Evolutionary conservation across 2,329 filamentous ascomycete genomes (phyloP).

Genomic region (Ophiostoma novo-ulmi): DNA sequence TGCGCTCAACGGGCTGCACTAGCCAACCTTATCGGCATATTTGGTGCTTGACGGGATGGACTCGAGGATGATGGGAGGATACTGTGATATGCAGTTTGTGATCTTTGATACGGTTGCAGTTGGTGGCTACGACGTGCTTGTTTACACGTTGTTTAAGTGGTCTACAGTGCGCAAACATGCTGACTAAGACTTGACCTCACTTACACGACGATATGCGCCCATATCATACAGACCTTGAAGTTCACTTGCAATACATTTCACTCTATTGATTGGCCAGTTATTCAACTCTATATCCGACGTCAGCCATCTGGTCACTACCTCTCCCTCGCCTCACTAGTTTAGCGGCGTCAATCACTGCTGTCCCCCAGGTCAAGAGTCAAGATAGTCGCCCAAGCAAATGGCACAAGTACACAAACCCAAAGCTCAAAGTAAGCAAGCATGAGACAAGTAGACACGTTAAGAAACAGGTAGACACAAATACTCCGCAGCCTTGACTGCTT

Average conservation of each 20-base stretch:
- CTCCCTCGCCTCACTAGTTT: not conserved
- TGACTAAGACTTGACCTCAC: not conserved
- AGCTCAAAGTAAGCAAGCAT: not conserved
- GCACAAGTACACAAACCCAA: not conserved
- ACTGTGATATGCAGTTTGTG: not conserved
- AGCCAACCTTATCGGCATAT: not conserved
- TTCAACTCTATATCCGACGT: not conserved
- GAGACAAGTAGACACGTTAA: not conserved
- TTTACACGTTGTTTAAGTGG: not conserved
- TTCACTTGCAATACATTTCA: not conserved
- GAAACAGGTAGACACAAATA: not conserved
- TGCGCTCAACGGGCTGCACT: not conserved
- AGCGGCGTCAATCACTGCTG: not conserved
- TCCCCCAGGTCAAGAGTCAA: not conserved
- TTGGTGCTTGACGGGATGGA: not conserved
- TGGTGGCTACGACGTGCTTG: too few relatives aligned
- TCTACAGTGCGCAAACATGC: not conserved
- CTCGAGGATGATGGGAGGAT: not conserved
- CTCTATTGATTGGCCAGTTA: not conserved
- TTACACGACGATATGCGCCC: not conserved
- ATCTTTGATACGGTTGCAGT: not conserved
- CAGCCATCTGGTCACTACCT: not conserved
- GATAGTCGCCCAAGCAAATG: not conserved
- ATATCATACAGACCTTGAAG: not conserved
- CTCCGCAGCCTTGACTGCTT: not conserved